Evolutionary conservation across 345 rosid genomes (phyloP).

Genomic region (Nephelium lappaceum): DNA sequence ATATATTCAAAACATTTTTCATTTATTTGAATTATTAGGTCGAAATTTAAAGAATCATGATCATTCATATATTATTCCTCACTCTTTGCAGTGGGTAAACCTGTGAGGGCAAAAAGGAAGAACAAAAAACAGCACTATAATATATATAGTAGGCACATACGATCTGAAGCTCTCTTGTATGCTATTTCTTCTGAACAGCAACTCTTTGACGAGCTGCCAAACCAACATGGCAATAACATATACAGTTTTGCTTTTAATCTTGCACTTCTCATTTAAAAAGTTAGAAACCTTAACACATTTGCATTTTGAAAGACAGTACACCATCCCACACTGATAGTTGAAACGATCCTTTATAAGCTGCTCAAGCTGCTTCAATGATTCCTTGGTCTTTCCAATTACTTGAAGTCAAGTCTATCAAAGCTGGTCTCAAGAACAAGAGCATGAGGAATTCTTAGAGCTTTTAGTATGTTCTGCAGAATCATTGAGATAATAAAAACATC

Average conservation of each 20-base stretch:
- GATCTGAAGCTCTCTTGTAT: slow-evolving; percentile 76
- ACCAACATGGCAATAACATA: slow-evolving; percentile 87
- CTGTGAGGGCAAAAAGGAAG: too few species aligned
- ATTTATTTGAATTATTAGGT: too few species aligned
- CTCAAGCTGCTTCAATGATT: slow-evolving; percentile 79
- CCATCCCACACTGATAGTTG: slow-evolving; percentile 75
- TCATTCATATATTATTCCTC: too few species aligned
- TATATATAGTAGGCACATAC: too few species aligned
- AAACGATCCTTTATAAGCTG: slow-evolving; percentile 66
- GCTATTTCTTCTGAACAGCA: slow-evolving; percentile 74
- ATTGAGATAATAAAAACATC: slow-evolving; percentile 4
- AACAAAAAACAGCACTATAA: too few species aligned
- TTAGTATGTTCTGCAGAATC: slow-evolving; percentile 83
- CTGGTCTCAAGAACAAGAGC: slow-evolving; percentile 84
- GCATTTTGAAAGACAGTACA: slow-evolving; percentile 83
- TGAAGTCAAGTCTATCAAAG: slow-evolving; percentile 89
- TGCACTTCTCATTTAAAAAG: slow-evolving; percentile 70
- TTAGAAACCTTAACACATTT: slow-evolving; percentile 80
- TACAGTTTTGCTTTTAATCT: slow-evolving; percentile 67
- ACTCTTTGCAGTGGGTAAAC: too few species aligned
- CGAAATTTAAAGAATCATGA: too few species aligned
- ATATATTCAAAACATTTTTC: too few species aligned
- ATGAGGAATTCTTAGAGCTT: slow-evolving; percentile 69
- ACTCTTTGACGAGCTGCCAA: slow-evolving; percentile 72
- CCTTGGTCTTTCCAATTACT: slow-evolving; percentile 75